Base-by-base conservation (phyloP, 805 yeast species). In the Candida dajiaensis region DNA sequence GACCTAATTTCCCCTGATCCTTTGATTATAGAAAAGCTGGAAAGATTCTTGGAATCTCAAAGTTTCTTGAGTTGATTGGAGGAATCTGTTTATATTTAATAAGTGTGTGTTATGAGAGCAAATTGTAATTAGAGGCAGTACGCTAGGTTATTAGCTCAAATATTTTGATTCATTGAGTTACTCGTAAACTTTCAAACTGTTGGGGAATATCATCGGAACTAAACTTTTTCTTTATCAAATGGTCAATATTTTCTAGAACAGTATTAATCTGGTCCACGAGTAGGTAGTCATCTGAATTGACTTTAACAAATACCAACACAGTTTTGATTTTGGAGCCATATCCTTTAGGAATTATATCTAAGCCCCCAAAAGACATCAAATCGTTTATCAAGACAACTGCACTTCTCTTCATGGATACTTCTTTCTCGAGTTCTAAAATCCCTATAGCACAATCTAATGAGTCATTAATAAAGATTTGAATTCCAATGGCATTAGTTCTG, bases 401-500 rank as follows among this genome's bases (percentile, higher is more conserved):
- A 1, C 95, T 71, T 35, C 97, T 71, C 51, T 95, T 72, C 76
- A 89, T 73, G 15, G 62, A 55, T 2, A 67, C 58, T 7, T 83
- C 21, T 57, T 69, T 61, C 72, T 96, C 75, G 71, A 77, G 56
- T 61, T 75, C 81, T 43, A 94, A 61, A 0, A 92, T 74, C 7
- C 96, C 96, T 28, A 85, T 62, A 0, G 87, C 80, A 58, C 95
- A 81, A 58, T 89, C 97, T 39, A 87, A 64, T 9, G 83, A 73
- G 43, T 82, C 85, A 1, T 63, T 59, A 11, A 89, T 64, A 47
- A 71, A 67, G 1, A 63, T 57, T 0, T 68, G 37, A 1, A 88
- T 55, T 0, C 84, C 85, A 6, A 65, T 44, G 1, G 89, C 82
- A 49, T 80, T 79, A 1, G 68, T 67, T 51, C 77, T 77, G 56